Evolutionary conservation across 1,284 basidiomycete genomes (phyloP), one percentile per base, ranked within the genome.

Genomic region (Ganoderma lucidum): DNA sequence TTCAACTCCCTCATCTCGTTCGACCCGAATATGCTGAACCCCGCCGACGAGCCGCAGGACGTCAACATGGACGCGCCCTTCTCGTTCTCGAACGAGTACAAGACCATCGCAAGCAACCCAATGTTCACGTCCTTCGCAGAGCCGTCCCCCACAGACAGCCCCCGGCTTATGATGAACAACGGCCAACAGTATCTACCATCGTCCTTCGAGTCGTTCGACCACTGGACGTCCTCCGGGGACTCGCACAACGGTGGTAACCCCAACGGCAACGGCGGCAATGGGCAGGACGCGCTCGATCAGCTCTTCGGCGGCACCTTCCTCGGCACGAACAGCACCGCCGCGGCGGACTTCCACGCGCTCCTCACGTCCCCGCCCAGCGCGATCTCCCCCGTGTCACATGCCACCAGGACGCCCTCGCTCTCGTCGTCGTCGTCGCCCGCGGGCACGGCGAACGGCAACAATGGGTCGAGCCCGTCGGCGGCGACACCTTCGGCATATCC

Each of bases 121-220:
- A 85, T 89, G 79, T 93, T 90, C 83, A 93, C 92, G 84, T 93
- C 93, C n/a, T 91, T 91, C 76, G 86, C 89, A 12, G 90, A 93
- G 62, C 84, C 86, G 1, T 88, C 88, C 75, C 73, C 82, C 79
- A 39, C 74, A 78, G 55, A 80, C 81, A 60, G 75, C 63, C 75
- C 71, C 30, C 64, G 70, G 19, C 55, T 66, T 30, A 67, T 72
- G 23, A 66, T 72, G 65, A 77, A 77, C 66, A 45, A 53, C 66
- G 41, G 35, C 23, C 70, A 73, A 23, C 71, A 69, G 6, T 70
- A 70, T 42, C 64, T 64, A 10, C 64, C 65, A 15, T 73, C 73
- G 53, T 74, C 77, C 32, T 68, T 77, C 60, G 72, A 73, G 10
- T 67, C 75, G 5, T 69, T 76, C 3, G 78, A 76, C 30, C 69